Base-by-base conservation (phyloP, 2,329 filamentous ascomycete genomes). In the Chalara sp. region DNA sequence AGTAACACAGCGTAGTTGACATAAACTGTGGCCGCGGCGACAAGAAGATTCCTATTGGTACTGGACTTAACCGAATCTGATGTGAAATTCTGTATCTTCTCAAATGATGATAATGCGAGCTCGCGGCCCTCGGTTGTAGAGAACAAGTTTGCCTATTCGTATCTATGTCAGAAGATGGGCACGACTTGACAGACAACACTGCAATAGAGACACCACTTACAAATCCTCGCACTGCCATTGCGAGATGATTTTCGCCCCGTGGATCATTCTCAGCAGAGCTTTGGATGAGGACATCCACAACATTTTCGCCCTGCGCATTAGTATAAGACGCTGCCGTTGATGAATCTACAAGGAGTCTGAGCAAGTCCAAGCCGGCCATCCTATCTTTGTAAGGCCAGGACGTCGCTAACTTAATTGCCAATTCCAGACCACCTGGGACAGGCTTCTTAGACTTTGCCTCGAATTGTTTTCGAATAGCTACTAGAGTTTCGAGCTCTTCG, bases 1-100 rank as follows among this genome's bases (percentile, higher is more conserved):
- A 88, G 77, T 8, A 91, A 76, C 1, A 96, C 89, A 0, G 89
- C 77, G 56, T 87, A 86, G 69, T 99, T 97, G 65, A 97, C 84
- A 53, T 86, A 84, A 0, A 89, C 76, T 0, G 93, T 96, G 1
- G 88, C 83, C 13, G 89, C 74, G 0, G 93, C 92, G 50, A 96
- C 84, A 47, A 86, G 80, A 8, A 97, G 73, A 59, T 95, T 95
- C 48, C 87, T 82, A 65, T 95, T 93, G 5, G 76, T 76, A 3
- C 83, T 71, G 30, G 87, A 78, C 0, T 79, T 77, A 47, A 95
- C 70, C 31, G 86, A 78, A 2, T 72, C 68, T 5, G 88, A 72
- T 5, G 86, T 78, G 6, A 65, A 32, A n/a, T 8, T 37, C 35
- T 65, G 60, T 29, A 67, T 62, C 39, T 77, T 73, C 40, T 84